phyloP scores from a whole-genome alignment of 2,329 filamentous ascomycete genomes.

The Kalaharituber pfeilii region DNA sequence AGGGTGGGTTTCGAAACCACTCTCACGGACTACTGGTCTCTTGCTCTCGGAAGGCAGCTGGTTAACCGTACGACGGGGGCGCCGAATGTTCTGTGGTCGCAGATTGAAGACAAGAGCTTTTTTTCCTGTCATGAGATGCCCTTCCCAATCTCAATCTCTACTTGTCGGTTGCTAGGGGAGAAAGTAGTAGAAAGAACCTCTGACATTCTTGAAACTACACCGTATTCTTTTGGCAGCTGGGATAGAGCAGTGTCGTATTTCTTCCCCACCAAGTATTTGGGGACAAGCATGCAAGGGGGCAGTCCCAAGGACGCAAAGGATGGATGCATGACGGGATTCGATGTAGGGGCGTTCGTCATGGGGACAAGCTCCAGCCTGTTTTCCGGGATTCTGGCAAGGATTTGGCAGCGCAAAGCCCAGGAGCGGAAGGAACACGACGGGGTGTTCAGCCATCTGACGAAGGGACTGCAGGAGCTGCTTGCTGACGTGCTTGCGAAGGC shows the following conservation, averaged over 20 bases:
- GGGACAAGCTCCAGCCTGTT: constrained; percentile 32
- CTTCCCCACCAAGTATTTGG: constrained; percentile 41
- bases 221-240: constrained; percentile 49
- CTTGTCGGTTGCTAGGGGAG: constrained; percentile 1
- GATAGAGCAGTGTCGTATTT: constrained; percentile 42
- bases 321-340: constrained; percentile 33
- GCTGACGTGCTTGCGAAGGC: not conserved
- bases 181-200: constrained; percentile 30
- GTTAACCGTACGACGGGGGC: constrained; percentile 2
- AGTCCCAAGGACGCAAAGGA: constrained; percentile 24
- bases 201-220: constrained; percentile 47
- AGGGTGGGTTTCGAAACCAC: constrained; percentile 49
- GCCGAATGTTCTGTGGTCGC: constrained; percentile 2
- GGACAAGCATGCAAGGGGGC: constrained; percentile 40
- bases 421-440: not conserved
- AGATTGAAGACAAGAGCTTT: constrained; percentile 1
- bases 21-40: constrained; percentile 64
- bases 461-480: not conserved
- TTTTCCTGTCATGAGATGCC: constrained; percentile 9
- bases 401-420: not conserved
- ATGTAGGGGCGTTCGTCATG: constrained; percentile 36
- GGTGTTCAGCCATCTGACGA: not conserved
- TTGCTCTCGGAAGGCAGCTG: constrained; percentile 10
- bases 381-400: constrained; percentile 17
- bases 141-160: constrained; percentile 10